Conservation (phyloP, 1,139 yeast genomes). For the Nakaseomyces uthaithaninus region DNA sequence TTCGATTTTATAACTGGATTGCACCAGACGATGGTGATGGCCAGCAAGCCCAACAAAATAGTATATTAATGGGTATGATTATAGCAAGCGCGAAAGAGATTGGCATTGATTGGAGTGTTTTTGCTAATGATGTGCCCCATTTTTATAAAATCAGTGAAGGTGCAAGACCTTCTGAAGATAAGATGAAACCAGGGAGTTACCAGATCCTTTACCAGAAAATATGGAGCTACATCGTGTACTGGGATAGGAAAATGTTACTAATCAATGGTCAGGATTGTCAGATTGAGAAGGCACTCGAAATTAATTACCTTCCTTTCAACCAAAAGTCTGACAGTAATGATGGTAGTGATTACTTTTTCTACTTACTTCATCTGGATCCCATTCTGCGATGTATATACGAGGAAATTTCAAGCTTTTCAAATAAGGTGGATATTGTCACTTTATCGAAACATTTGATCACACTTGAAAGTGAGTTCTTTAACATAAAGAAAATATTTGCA, state of each 20-base stretch:
- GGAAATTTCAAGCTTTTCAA: constrained; percentile 11
- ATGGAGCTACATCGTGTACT: constrained; percentile 27
- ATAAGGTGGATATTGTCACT: constrained; percentile 17
- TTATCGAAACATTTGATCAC: constrained; percentile 11
- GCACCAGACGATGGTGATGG: constrained; percentile 32
- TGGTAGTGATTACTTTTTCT: constrained; percentile 3
- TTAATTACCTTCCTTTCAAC: constrained; percentile 5
- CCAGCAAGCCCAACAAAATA: constrained; percentile 24
- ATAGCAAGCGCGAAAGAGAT: constrained; percentile 26
- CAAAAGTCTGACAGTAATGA: constrained; percentile 18
- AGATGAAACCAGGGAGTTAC: constrained; percentile 17
- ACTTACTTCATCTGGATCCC: constrained; percentile 3
- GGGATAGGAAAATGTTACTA: constrained; percentile 29
- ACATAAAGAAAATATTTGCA: constrained; percentile 9
- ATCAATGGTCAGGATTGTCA: constrained; percentile 28
- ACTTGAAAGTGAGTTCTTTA: constrained; percentile 13
- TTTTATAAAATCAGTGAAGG: constrained; percentile 17
- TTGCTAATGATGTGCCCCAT: constrained; percentile 15
- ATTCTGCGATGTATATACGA: neutral
- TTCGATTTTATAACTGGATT: constrained; percentile 30
- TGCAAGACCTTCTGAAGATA: constrained; percentile 17
- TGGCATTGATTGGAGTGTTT: constrained; percentile 26
- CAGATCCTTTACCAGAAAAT: constrained; percentile 16
- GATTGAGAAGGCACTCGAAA: constrained; percentile 21
- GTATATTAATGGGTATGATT: constrained; percentile 26